These are phyloP conservation scores for Trichoderma simmonsii DNA, from an alignment of 2,329 filamentous ascomycete species.

Conservation along the genomic window DNA sequence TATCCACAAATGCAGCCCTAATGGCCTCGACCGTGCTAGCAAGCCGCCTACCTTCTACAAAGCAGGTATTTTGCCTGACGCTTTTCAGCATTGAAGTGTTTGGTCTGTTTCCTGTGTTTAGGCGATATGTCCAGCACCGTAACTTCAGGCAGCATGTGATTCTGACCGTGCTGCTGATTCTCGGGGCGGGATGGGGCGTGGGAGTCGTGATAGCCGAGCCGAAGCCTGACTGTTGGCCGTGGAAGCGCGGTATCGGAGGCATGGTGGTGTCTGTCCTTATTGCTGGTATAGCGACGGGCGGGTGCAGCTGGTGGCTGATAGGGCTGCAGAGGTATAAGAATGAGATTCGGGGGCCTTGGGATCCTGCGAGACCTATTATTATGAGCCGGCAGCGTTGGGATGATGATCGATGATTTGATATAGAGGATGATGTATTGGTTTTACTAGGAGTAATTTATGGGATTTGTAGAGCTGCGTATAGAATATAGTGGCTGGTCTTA, in stretches of 20 bases:
- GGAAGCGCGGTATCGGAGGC: constrained; percentile 63
- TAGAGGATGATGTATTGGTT: neutral
- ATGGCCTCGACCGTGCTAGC: constrained; percentile 96
- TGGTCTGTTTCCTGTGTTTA: constrained; percentile 93
- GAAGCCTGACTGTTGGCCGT: constrained; percentile 43
- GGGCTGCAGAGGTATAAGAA: constrained; percentile 98
- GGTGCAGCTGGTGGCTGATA: constrained; percentile 97
- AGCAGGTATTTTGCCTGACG: constrained; percentile 90
- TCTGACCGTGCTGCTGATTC: constrained; percentile 72
- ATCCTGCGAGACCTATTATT: constrained; percentile 86
- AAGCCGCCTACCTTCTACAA: constrained; percentile 81
- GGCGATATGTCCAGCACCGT: constrained; percentile 79
- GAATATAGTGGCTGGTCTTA: neutral
- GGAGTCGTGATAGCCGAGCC: constrained; percentile 56
- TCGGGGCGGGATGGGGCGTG: constrained; percentile 76
- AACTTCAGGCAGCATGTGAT: constrained; percentile 78
- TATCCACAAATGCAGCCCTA: constrained; percentile 92
- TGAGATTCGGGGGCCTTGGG: constrained; percentile 97
- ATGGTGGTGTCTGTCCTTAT: constrained; percentile 72
- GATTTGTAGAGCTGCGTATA: neutral
- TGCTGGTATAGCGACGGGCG: constrained; percentile 77
- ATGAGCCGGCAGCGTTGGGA: constrained; percentile 61
- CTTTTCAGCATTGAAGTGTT: constrained; percentile 98
- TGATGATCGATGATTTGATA: constrained; percentile 29
- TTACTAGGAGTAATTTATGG: neutral